phyloP scores from a whole-genome alignment of 805 yeast genomes.

The Suhomyces tanzawaensis region DNA sequence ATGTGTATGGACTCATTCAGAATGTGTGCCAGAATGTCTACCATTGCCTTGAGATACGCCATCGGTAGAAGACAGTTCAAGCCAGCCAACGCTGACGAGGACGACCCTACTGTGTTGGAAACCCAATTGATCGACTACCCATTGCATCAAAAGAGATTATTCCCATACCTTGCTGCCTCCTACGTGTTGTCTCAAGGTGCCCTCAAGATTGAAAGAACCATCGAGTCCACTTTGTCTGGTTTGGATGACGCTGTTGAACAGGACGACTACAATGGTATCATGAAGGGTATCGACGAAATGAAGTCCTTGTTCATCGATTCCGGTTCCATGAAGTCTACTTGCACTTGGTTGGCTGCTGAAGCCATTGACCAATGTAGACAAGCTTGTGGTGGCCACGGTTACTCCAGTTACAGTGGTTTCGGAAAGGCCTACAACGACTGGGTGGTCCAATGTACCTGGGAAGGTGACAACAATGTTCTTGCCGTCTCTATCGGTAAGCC shows the following conservation, averaged over 20 bases:
- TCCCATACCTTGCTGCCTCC: slow-evolving; percentile 42
- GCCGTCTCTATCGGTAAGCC: slow-evolving; percentile 43
- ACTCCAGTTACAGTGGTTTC: slow-evolving; percentile 44
- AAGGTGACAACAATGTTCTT: slow-evolving; percentile 48
- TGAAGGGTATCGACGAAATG: slow-evolving; percentile 34
- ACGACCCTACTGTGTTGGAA: slow-evolving; percentile 21
- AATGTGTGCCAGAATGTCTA: slow-evolving; percentile 39
- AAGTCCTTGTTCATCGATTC: slow-evolving; percentile 45
- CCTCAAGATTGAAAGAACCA: slow-evolving; percentile 34
- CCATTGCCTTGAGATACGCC: slow-evolving; percentile 45
- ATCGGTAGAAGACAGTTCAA: slow-evolving; percentile 47
- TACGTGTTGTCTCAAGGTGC: slow-evolving; percentile 40
- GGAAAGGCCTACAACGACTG: slow-evolving; percentile 46
- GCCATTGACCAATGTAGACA: slow-evolving; percentile 43
- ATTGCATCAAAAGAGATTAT: slow-evolving; percentile 44
- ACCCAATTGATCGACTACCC: slow-evolving; percentile 45
- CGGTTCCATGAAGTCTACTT: slow-evolving; percentile 43
- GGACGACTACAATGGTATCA: slow-evolving; percentile 30
- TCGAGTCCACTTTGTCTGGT: slow-evolving; percentile 26
- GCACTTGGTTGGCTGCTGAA: slow-evolving; percentile 44
- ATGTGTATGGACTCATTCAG: slow-evolving; percentile 46
- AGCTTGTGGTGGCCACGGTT: slow-evolving; percentile 49
- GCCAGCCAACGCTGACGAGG: slow-evolving; percentile 24
- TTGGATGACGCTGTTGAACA: slow-evolving; percentile 38
- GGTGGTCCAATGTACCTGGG: slow-evolving; percentile 51